Evolutionary conservation across 441 rosid species (phyloP).

Genomic region (Theobroma grandiflorum): DNA sequence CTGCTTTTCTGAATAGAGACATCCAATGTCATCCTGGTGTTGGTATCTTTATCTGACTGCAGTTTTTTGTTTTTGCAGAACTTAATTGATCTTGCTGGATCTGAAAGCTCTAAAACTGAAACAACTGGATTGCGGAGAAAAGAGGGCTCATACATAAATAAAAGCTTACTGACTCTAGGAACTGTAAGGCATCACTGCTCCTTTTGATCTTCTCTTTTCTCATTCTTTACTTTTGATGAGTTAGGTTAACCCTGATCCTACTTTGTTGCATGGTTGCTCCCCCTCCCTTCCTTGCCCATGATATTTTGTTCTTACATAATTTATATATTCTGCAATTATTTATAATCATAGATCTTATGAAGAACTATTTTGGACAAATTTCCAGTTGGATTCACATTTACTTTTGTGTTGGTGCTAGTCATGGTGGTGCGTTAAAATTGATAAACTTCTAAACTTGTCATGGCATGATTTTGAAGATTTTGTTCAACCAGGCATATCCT

Average conservation of each 20-base stretch:
- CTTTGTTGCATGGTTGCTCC: constrained; percentile 1
- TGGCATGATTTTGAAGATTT: constrained; percentile 10
- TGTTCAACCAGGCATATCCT: constrained; percentile 11
- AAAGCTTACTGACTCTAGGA: constrained; percentile 79
- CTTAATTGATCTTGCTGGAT: constrained; percentile 80
- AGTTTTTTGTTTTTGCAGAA: constrained; percentile 47
- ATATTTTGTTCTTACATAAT: constrained; percentile 6
- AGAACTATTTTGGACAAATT: neutral
- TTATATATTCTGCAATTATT: neutral
- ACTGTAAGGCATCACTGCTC: constrained; percentile 51
- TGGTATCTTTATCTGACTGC: constrained; percentile 14
- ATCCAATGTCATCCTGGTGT: constrained; percentile 25
- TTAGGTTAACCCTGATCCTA: neutral
- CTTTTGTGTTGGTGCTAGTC: constrained; percentile 9
- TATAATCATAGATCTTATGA: constrained; percentile 2
- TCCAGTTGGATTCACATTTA: neutral
- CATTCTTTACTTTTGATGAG: neutral
- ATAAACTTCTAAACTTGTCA: constrained; percentile 18
- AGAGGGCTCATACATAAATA: constrained; percentile 79
- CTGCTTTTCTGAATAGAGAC: constrained; percentile 9
- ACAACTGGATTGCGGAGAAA: constrained; percentile 77
- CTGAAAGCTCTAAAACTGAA: constrained; percentile 82
- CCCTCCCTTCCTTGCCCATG: neutral
- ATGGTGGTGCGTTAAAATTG: neutral
- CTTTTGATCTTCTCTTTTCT: neutral